Conservation (phyloP, 306 rosid genomes). For the Prunus dulcis region DNA sequence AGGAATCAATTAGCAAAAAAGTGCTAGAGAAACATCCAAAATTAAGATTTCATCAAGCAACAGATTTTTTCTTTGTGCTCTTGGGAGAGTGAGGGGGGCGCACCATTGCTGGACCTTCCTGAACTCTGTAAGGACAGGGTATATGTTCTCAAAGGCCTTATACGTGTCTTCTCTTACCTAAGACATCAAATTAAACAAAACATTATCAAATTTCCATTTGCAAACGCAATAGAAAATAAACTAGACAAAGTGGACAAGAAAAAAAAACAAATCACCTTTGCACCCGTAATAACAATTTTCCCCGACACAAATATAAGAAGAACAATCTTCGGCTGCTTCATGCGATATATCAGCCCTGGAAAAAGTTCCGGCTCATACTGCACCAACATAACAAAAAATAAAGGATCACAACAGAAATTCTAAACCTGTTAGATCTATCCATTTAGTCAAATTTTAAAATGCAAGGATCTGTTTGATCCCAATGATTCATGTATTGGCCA, state of each 20-base stretch:
- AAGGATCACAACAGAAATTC: too few species aligned
- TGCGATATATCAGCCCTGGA: conserved; percentile 85
- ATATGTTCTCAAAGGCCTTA: conserved; percentile 80
- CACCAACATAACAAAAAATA: too few species aligned
- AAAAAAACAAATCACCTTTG: conserved; percentile 25
- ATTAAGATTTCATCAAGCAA: neutral
- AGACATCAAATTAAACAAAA: neutral
- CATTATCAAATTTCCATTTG: neutral
- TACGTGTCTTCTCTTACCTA: conserved; percentile 91
- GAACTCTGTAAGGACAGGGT: conserved; percentile 79
- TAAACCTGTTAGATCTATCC: neutral
- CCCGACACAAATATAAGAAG: conserved; percentile 84
- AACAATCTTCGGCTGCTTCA: conserved; percentile 90
- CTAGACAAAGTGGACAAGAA: neutral
- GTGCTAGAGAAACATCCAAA: neutral
- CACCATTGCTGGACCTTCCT: conserved; percentile 82
- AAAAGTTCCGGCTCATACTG: conserved; percentile 80
- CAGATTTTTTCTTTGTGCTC: neutral
- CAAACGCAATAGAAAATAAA: neutral
- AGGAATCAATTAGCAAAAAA: neutral
- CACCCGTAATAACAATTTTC: conserved; percentile 92
- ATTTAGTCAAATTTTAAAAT: neutral
- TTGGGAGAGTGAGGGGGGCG: neutral
- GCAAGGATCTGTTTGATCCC: neutral
- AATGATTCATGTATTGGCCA: neutral